These are phyloP conservation scores for Pseudonitzschia multistriata DNA, from an alignment of 108 stramenopile species.

Conservation along the genomic window DNA sequence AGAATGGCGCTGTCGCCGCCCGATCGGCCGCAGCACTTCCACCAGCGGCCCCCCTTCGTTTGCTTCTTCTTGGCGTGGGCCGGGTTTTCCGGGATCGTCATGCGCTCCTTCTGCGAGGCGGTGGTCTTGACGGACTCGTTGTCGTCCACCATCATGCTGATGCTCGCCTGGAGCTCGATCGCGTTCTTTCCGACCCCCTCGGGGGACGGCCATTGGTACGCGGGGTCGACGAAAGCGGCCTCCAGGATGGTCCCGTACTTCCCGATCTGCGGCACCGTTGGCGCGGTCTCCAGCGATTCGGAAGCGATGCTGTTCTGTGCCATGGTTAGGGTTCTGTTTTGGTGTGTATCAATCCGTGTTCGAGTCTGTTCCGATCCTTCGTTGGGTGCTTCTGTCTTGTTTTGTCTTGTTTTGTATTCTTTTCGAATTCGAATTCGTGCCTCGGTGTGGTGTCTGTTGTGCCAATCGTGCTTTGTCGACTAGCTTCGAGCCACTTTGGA, in stretches of 20 bases:
- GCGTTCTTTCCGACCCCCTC: conserved; percentile 76
- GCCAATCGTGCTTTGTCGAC: no score
- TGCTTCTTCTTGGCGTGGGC: not conserved
- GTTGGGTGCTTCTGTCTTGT: not conserved
- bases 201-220: conserved; percentile 77
- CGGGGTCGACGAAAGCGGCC: conserved; percentile 86
- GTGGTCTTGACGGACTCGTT: conserved; percentile 44
- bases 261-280: conserved; percentile 9
- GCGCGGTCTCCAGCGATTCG: not conserved
- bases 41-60: conserved; percentile 22
- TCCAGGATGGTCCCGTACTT: conserved; percentile 68
- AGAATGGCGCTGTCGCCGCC: conserved; percentile 36
- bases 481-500: no score
- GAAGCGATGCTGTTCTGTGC: not conserved
- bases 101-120: conserved; percentile 38
- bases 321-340: not conserved
- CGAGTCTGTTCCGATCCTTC: not conserved
- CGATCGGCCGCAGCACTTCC: conserved; percentile 23
- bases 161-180: conserved; percentile 74
- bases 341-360: no score
- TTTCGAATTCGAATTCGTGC: no score
- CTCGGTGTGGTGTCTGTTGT: no score
- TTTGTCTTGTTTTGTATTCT: no score
- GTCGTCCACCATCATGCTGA: conserved; percentile 42
- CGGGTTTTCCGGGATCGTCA: conserved; percentile 39